phyloP scores from a whole-genome alignment of 2,329 filamentous ascomycete genomes.

The Pyrenochaeta sp. region DNA sequence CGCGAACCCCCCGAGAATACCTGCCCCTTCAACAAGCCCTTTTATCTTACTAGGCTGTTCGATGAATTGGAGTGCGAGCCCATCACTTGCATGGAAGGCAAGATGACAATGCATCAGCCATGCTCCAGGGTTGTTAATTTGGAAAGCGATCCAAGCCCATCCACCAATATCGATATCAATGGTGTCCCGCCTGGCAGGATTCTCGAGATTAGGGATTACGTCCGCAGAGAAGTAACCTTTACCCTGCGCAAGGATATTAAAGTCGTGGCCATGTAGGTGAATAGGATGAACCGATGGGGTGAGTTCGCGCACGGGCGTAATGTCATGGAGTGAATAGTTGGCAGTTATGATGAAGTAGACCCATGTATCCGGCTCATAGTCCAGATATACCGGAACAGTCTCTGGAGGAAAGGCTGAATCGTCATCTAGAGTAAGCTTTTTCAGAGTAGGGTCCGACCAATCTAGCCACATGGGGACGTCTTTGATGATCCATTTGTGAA shows the following conservation, averaged over 20 bases:
- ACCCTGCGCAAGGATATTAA: constrained; percentile 66
- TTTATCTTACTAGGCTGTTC: neutral
- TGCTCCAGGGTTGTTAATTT: constrained; percentile 70
- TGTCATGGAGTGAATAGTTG: no score
- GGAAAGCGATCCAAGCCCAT: constrained; percentile 68
- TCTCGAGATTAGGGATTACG: constrained; percentile 33
- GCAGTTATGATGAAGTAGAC: no score
- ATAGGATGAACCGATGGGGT: constrained; percentile 21
- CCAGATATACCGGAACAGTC: no score
- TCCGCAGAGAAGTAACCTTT: constrained; percentile 26
- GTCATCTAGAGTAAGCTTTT: no score
- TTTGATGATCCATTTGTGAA: no score
- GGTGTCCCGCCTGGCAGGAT: constrained; percentile 71
- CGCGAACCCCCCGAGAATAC: no score
- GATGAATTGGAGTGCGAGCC: constrained; percentile 15
- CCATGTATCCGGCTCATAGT: no score
- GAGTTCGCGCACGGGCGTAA: no score
- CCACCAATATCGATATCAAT: constrained; percentile 71
- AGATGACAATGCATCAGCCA: constrained; percentile 78
- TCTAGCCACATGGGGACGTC: no score
- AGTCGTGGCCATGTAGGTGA: constrained; percentile 66
- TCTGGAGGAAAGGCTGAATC: no score
- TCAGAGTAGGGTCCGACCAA: no score
- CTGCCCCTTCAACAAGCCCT: no score
- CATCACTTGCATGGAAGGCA: constrained; percentile 61